Percentiles rank a stretch among this genome's conserved stretches.
Conservation (phyloP, 2,329 filamentous ascomycete genomes). For the Alternaria hordeiaustralica region DNA sequence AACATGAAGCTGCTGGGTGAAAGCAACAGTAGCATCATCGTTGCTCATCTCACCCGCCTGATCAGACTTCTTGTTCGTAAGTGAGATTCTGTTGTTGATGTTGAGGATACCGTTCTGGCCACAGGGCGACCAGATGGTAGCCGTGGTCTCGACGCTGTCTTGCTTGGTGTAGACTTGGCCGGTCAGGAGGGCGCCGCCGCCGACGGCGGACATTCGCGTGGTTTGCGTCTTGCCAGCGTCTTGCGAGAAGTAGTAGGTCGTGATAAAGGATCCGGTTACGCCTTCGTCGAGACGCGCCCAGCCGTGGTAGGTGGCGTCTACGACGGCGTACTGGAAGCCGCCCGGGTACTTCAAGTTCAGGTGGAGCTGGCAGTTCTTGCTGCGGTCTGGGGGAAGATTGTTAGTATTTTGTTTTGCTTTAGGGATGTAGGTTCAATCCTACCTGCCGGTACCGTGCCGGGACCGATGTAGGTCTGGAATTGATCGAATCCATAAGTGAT, state of each 20-base stretch:
- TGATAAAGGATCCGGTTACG: conserved; percentile 44
- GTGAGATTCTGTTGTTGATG: conserved; percentile 42
- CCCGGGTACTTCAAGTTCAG: conserved; percentile 44
- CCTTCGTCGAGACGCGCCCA: conserved; percentile 44
- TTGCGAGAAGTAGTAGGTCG: conserved; percentile 48
- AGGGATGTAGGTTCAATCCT: neutral
- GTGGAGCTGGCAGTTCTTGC: conserved; percentile 48
- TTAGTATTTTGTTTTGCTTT: neutral
- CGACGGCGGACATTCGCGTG: conserved; percentile 32
- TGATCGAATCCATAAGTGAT: conserved; percentile 44
- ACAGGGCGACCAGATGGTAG: conserved; percentile 44
- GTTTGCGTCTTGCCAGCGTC: conserved; percentile 38
- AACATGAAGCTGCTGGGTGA: conserved; percentile 46
- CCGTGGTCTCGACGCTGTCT: conserved; percentile 48
- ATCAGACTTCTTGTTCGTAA: conserved; percentile 27
- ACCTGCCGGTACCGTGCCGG: conserved; percentile 22
- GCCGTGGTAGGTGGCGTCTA: conserved; percentile 47
- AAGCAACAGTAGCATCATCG: conserved; percentile 45
- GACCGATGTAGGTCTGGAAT: conserved; percentile 46
- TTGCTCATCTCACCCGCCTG: conserved; percentile 40
- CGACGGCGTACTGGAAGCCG: conserved; percentile 49
- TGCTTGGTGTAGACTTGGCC: conserved; percentile 55
- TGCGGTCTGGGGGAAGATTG: conserved; percentile 29
- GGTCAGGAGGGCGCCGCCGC: conserved; percentile 49
- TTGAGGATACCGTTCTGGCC: conserved; percentile 43